Evolutionary conservation across 305 asterid genomes (phyloP), one percentile per base, ranked within the genome.

Genomic region (Solanum hybrid): DNA sequence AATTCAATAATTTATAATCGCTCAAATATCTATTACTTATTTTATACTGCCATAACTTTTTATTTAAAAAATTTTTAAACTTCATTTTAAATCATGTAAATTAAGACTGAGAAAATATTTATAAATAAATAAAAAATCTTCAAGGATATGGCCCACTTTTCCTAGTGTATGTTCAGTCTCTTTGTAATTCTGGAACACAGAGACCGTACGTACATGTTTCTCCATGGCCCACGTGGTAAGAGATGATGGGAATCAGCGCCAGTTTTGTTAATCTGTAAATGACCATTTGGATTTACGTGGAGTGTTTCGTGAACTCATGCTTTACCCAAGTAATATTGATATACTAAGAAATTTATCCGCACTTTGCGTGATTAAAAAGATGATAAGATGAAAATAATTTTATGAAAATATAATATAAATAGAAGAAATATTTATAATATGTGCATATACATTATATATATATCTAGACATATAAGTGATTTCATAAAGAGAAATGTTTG

Each of bases 351-450:
- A 37, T 9, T 38, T 38, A 38, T 38, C 0, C 4, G 41, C 13
- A 0, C 1, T 38, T 38, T 0, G 0, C 13, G 13, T 0, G 41
- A 0, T 37, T 38, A 10, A 1, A 38, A 38, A 10, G 13, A 10
- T 38, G 41, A 3, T 38, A 38, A 38, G 13, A 38, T 38, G 13
- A 9, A 0, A 38, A 38, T 38, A 38, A 38, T 38, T 38, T 38
- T 38, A 38, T 38, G 0, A 38, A 38, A 38, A 38, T 38, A 38
- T 38, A 38, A 38, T 38, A 38, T 10, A 10, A 1, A 38, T 3
- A 38, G 13, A 10, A 38, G 41, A 38, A 10, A 38, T 37, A 9
- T 37, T 37, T 37, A 9, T 9, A 37, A 37, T 37, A 37, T 9
- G 4, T 9, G 41, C 12, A 37, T 37, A 37, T 2, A 37, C 4